phyloP scores from a whole-genome alignment of 2,329 filamentous ascomycete species.

The Truncatella angustata region DNA sequence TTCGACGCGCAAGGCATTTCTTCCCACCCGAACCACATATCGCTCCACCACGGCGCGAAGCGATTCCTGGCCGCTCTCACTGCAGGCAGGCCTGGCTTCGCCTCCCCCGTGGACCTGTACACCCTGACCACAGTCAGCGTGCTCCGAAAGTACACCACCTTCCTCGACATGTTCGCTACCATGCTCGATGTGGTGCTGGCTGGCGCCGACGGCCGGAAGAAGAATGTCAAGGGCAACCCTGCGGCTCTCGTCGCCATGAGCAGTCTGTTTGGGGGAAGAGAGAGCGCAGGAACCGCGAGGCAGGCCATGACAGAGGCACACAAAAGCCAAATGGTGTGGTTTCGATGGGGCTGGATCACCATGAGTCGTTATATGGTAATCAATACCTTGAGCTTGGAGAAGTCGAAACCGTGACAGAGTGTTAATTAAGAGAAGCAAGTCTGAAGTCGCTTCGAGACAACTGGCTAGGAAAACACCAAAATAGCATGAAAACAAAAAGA shows the following conservation, averaged over 20 bases:
- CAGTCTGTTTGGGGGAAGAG: slow-evolving; percentile 57
- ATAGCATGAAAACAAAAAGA: slow-evolving; percentile 1
- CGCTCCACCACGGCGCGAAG: slow-evolving; percentile 78
- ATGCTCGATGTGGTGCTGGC: slow-evolving; percentile 54
- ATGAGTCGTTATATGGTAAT: slow-evolving; percentile 93
- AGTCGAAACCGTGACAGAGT: slow-evolving; percentile 25
- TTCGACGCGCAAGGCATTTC: slow-evolving; percentile 85
- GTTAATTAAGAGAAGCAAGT: background rate
- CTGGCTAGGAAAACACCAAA: background rate
- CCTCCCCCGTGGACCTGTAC: slow-evolving; percentile 79
- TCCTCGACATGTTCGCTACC: slow-evolving; percentile 75
- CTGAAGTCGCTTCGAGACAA: too few relatives aligned
- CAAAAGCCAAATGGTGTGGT: slow-evolving; percentile 97
- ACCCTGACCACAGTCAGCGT: slow-evolving; percentile 73
- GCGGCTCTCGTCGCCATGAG: slow-evolving; percentile 69
- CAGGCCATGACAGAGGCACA: slow-evolving; percentile 88
- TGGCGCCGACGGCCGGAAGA: slow-evolving; percentile 20
- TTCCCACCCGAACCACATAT: slow-evolving; percentile 89
- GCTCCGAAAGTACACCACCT: slow-evolving; percentile 74
- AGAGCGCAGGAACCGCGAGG: slow-evolving; percentile 60
- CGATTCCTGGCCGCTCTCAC: slow-evolving; percentile 69
- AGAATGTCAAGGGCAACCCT: slow-evolving; percentile 46
- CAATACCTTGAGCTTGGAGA: slow-evolving; percentile 73
- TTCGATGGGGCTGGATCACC: slow-evolving; percentile 91
- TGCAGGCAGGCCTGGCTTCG: slow-evolving; percentile 61